phyloP scores from a whole-genome alignment of 768 basidiomycete genomes.

The Panus rudis region DNA sequence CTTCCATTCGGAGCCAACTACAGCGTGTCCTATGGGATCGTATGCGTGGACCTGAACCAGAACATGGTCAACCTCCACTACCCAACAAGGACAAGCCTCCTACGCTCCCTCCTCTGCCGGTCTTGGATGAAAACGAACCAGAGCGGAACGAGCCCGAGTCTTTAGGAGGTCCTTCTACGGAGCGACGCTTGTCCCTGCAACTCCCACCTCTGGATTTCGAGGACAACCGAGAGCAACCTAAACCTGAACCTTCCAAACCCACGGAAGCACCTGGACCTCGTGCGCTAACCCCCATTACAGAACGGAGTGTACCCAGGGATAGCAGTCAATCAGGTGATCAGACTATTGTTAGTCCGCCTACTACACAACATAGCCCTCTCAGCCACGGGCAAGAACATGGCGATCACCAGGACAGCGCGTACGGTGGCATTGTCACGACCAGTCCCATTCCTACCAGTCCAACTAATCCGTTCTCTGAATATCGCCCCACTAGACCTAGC shows the following conservation, averaged over 20 bases:
- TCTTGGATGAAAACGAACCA: constrained; percentile 5
- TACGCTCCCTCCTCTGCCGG: constrained; percentile 21
- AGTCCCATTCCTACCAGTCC: not conserved
- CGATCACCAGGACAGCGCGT: not conserved
- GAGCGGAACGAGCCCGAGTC: constrained; percentile 1
- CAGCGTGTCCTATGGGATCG: constrained; percentile 56
- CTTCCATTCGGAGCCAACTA: constrained; percentile 55
- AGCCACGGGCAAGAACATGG: not conserved
- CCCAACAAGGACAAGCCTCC: constrained; percentile 11
- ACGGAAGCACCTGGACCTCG: constrained; percentile 15
- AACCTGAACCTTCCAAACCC: not conserved
- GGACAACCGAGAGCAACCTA: constrained; percentile 4
- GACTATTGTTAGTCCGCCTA: not conserved
- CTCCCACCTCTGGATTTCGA: constrained; percentile 58
- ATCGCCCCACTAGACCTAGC: not conserved
- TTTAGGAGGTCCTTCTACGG: not conserved
- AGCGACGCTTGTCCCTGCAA: constrained; percentile 29
- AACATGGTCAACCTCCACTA: constrained; percentile 4
- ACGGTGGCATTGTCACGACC: not conserved
- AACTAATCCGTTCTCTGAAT: not conserved
- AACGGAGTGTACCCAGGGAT: constrained; percentile 32
- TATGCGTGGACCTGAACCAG: constrained; percentile 37
- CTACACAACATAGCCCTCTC: not conserved
- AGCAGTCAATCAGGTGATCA: constrained; percentile 18
- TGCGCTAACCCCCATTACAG: constrained; percentile 61